phyloP scores from a whole-genome alignment of 345 rosid genomes.

The Streptanthus diversifolius region DNA sequence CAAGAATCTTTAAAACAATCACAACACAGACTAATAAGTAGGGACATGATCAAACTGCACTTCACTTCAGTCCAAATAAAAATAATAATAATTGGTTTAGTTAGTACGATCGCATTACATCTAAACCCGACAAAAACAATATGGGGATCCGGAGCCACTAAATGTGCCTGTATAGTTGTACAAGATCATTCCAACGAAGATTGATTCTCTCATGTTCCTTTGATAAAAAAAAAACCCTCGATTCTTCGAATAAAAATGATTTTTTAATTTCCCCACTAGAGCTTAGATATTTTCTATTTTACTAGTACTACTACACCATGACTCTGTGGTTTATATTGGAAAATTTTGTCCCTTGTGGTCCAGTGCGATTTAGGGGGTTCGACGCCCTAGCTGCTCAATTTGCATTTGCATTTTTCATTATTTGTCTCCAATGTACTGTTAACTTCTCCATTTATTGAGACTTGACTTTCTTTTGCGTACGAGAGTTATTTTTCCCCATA shows the following conservation, averaged over 20 bases:
- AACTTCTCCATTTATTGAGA: background rate
- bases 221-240: background rate
- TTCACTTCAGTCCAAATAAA: background rate
- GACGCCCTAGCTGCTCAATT: background rate
- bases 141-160: background rate
- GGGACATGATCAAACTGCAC: background rate
- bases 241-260: slow-evolving; percentile 1
- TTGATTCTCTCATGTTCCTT: slow-evolving; percentile 5
- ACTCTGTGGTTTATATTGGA: background rate
- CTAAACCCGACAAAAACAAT: background rate
- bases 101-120: background rate
- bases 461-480: background rate
- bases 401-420: background rate
- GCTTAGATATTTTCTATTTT: background rate
- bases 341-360: background rate
- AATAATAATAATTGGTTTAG: background rate
- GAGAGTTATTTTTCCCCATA: background rate
- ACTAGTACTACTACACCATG: background rate
- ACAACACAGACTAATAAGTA: background rate
- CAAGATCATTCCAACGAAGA: background rate
- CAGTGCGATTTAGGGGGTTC: background rate
- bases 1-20: background rate
- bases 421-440: background rate
- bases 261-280: background rate
- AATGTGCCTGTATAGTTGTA: slow-evolving; percentile 1